Evolutionary conservation across 208 protist species (phyloP).

Genomic region (Trypanosoma avium): DNA sequence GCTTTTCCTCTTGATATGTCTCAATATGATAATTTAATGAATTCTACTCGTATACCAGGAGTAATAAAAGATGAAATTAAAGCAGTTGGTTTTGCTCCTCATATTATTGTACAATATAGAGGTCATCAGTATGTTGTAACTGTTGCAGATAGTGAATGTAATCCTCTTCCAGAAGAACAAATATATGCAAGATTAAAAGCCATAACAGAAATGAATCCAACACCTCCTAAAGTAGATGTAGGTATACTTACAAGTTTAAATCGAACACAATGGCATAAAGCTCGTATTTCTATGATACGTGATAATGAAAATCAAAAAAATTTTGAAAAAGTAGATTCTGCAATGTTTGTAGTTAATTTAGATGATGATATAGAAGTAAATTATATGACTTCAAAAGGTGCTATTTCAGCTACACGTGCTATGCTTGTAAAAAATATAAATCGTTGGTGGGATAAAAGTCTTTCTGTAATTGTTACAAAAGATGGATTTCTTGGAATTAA

Average conservation of each 20-base stretch:
- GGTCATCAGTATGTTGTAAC: constrained; percentile 75
- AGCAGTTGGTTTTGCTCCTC: constrained; percentile 53
- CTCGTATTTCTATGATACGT: constrained; percentile 54
- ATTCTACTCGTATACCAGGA: constrained; percentile 75
- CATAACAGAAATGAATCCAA: constrained; percentile 40
- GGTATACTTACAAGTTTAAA: constrained; percentile 63
- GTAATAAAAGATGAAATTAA: constrained; percentile 80
- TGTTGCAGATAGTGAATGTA: constrained; percentile 68
- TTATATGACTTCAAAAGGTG: constrained; percentile 38
- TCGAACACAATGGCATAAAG: constrained; percentile 64
- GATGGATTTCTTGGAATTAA: constrained; percentile 57
- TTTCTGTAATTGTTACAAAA: constrained; percentile 66
- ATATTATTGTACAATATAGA: constrained; percentile 77
- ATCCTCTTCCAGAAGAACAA: constrained; percentile 63
- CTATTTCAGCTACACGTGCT: constrained; percentile 28
- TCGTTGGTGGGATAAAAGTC: constrained; percentile 90
- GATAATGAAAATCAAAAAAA: constrained; percentile 50
- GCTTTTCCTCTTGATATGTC: constrained; percentile 82
- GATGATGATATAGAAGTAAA: constrained; percentile 55
- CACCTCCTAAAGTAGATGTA: constrained; percentile 44
- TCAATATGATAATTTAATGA: constrained; percentile 81
- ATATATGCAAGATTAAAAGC: constrained; percentile 76
- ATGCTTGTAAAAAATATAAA: constrained; percentile 42
- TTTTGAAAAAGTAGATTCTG: constrained; percentile 72
- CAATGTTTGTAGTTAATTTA: constrained; percentile 82